A percentile compares a stretch with the other conserved stretches of the same genome.
phyloP scores from a whole-genome alignment of 257 asterid species.

The Jacaranda mimosifolia region DNA sequence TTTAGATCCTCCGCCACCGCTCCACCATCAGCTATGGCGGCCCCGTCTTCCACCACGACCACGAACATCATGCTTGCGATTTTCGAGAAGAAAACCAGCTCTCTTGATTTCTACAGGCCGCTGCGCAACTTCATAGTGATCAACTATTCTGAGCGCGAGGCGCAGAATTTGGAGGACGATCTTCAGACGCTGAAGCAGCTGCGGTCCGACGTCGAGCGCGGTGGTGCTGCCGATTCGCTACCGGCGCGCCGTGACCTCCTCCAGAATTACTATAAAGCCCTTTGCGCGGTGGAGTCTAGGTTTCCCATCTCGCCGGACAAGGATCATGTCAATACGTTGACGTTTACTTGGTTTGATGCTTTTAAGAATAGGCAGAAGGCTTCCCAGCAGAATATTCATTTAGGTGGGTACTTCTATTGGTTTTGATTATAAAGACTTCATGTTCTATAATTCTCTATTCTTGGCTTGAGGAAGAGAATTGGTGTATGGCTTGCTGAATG shows the following conservation, averaged over 20 bases:
- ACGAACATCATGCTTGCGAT: conserved; percentile 79
- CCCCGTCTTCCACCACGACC: conserved; percentile 58
- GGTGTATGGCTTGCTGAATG: not conserved
- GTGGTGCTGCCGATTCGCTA: conserved; percentile 50
- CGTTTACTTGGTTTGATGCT: conserved; percentile 70
- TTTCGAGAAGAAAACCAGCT: conserved; percentile 76
- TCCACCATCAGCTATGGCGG: conserved; percentile 54
- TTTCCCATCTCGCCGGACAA: conserved; percentile 69
- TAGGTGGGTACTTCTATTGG: conserved; percentile 46
- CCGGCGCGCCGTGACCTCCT: conserved; percentile 67
- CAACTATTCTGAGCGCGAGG: conserved; percentile 88
- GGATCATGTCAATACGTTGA: conserved; percentile 58
- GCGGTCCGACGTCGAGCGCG: conserved; percentile 61
- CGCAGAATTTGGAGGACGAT: conserved; percentile 85
- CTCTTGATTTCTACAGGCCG: conserved; percentile 76
- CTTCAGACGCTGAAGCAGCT: conserved; percentile 66
- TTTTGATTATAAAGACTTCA: not conserved
- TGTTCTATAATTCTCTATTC: not conserved
- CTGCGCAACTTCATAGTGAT: conserved; percentile 72
- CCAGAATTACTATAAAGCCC: conserved; percentile 66
- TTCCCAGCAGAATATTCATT: conserved; percentile 64
- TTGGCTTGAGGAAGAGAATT: not conserved
- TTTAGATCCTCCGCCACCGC: conserved; percentile 1
- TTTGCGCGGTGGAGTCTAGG: conserved; percentile 68
- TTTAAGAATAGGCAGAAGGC: conserved; percentile 63